Percentiles rank a stretch among this genome's conserved stretches.
phyloP scores from a whole-genome alignment of 192 early-diverging fungal species.

The Obelidium mucronatum region DNA sequence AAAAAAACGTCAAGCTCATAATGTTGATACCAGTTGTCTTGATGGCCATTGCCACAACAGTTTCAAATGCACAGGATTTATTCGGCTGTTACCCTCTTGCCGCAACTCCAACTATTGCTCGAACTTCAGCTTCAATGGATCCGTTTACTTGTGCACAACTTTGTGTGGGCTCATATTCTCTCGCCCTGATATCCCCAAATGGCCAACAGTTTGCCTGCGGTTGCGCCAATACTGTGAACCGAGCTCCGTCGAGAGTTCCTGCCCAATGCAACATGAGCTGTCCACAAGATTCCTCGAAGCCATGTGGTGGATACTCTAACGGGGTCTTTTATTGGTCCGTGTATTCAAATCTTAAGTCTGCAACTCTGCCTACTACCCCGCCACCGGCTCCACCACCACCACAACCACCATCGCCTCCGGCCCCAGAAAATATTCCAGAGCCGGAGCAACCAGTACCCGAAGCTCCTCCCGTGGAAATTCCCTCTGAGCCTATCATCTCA shows the following conservation, averaged over 20 bases:
- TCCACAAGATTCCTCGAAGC: background rate
- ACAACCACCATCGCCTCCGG: too few species aligned
- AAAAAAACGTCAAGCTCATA: too few species aligned
- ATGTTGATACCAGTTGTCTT: background rate
- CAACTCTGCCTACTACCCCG: background rate
- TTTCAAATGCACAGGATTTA: too few species aligned
- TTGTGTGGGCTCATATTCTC: too few species aligned
- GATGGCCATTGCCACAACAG: background rate
- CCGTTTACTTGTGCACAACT: too few species aligned
- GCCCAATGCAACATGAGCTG: background rate
- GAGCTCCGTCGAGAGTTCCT: background rate
- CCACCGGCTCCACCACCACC: background rate
- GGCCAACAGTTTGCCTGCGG: background rate
- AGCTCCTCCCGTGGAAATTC: too few species aligned
- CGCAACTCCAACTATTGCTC: too few species aligned
- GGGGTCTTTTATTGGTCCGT: background rate
- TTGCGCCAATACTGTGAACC: background rate
- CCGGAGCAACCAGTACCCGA: too few species aligned
- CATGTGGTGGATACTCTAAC: background rate
- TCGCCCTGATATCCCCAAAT: background rate
- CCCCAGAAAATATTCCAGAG: too few species aligned
- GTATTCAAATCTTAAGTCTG: background rate
- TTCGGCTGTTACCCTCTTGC: too few species aligned
- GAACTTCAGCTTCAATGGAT: too few species aligned
- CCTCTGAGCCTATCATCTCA: too few species aligned